phyloP scores from a whole-genome alignment of 805 yeast species.

The Wickerhamiella alocasiicola region DNA sequence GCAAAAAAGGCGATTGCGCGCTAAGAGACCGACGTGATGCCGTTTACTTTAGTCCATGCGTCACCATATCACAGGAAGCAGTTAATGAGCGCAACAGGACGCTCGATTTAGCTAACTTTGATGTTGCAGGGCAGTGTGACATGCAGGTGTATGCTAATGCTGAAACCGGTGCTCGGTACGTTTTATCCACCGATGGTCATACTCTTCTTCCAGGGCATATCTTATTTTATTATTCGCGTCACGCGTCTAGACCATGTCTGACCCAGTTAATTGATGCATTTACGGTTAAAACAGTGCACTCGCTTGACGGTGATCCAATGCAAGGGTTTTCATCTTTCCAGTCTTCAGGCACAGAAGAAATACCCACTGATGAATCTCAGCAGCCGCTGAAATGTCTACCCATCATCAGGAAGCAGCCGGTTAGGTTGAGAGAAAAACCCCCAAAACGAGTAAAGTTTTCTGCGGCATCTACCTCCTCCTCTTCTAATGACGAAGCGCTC shows the following conservation, averaged over 20 bases:
- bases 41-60: slow-evolving; percentile 14
- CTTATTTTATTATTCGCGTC: slow-evolving; percentile 24
- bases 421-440: not conserved
- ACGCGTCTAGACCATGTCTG: slow-evolving; percentile 25
- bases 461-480: not conserved
- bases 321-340: slow-evolving; percentile 9
- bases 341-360: slow-evolving; percentile 1
- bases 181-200: slow-evolving; percentile 12
- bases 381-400: slow-evolving; percentile 1
- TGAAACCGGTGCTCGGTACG: slow-evolving; percentile 14
- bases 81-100: slow-evolving; percentile 12
- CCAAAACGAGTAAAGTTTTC: not conserved
- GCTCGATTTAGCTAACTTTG: slow-evolving; percentile 10
- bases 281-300: slow-evolving; percentile 6
- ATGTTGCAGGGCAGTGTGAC: slow-evolving; percentile 11
- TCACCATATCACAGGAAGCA: slow-evolving; percentile 10
- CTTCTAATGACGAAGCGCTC: slow-evolving; percentile 7
- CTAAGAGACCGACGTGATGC: slow-evolving; percentile 15
- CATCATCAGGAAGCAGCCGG: slow-evolving; percentile 4
- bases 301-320: slow-evolving; percentile 10
- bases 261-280: slow-evolving; percentile 17
- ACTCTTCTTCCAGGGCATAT: slow-evolving; percentile 20
- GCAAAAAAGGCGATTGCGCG: slow-evolving; percentile 16
- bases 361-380: slow-evolving; percentile 1
- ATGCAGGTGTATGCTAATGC: slow-evolving; percentile 8